A percentile compares a stretch with the other conserved stretches of the same genome.
phyloP scores from a whole-genome alignment of 2,329 filamentous ascomycete genomes.

The Paraphoma sp. region DNA sequence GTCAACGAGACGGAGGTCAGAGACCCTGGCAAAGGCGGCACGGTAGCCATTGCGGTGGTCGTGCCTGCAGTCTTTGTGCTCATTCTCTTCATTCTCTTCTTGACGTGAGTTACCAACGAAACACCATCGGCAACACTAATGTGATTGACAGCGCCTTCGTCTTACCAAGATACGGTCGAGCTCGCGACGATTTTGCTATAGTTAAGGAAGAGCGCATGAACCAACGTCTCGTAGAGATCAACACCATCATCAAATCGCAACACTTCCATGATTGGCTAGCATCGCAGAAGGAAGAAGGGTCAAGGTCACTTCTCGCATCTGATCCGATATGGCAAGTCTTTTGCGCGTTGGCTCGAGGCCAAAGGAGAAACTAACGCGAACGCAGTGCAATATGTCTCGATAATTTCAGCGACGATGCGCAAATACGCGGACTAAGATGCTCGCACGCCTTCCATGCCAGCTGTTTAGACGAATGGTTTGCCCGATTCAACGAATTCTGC shows the following conservation, averaged over 20 bases:
- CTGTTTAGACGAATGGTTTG: slow-evolving; percentile 49
- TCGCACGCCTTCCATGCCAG: slow-evolving; percentile 46
- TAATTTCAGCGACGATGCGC: slow-evolving; percentile 38
- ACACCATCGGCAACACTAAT: slow-evolving; percentile 8
- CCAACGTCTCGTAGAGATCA: slow-evolving; percentile 39
- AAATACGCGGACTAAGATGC: slow-evolving; percentile 44
- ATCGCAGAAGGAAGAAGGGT: slow-evolving; percentile 28
- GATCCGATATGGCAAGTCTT: slow-evolving; percentile 35
- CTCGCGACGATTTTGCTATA: slow-evolving; percentile 13
- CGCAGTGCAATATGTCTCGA: slow-evolving; percentile 48
- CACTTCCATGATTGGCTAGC: slow-evolving; percentile 42
- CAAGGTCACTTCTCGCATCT: slow-evolving; percentile 16
- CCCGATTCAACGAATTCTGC: slow-evolving; percentile 46
- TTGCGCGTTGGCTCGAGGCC: background rate
- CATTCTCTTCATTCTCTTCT: slow-evolving; percentile 36
- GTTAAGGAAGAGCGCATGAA: slow-evolving; percentile 30
- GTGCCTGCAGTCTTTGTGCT: slow-evolving; percentile 41
- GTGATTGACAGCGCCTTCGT: slow-evolving; percentile 28
- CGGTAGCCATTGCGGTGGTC: slow-evolving; percentile 37
- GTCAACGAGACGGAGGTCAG: slow-evolving; percentile 13
- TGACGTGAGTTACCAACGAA: slow-evolving; percentile 22
- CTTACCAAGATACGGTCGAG: slow-evolving; percentile 20
- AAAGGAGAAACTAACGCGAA: slow-evolving; percentile 6
- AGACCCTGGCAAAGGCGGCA: slow-evolving; percentile 13
- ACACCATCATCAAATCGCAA: slow-evolving; percentile 39